Base-by-base conservation (phyloP, 176 grass and related monocot genomes). In the Aegilops umbellulata region DNA sequence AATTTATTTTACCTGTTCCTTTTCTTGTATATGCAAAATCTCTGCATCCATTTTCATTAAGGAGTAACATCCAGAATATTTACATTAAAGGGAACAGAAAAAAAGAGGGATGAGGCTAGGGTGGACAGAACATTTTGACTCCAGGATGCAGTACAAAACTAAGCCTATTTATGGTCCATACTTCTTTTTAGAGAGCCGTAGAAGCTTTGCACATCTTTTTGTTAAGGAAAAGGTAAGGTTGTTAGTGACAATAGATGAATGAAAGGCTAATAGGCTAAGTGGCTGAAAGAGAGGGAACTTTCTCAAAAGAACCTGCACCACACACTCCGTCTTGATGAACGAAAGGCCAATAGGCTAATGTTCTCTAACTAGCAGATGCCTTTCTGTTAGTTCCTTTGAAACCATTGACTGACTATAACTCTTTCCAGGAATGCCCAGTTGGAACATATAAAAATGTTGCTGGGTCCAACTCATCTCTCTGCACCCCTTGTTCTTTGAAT, bases 371-470 rank as follows among this genome's bases (percentile, higher is more conserved):
- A 57, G 32, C 10, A 35, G 1, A 68, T 31, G 22, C 3, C 12
- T 65, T 83, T 80, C 34, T 22, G 46, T 80, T 84, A 30, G n/a
- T 74, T 75, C 17, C 2, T 73, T 65, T 15, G 6, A 34, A 57
- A 79, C 41, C 5, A 80, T 51, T 81, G 70, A 26, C 31, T 86
- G 68, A 83, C 46, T 55, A 35, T 55, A 78, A 24, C 67, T 82
- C 20, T 70, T 88, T 95, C 75, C 89, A 98, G 97, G 97, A 98
- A 98, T 98, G 97, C 83, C 92, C 91, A 77, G 82, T 98, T 73
- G 94, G 97, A 78, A 95, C 94, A 69, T 98, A 95, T 65, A 99
- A 99, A 85, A 84, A 96, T 74, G 84, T 88, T 58, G 77, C 86
- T 83, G 97, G 97, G 80, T 99, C 97, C 31, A 92, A 92, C 44